phyloP scores from a whole-genome alignment of 257 asterid species.

The Scutellaria galericulata region DNA sequence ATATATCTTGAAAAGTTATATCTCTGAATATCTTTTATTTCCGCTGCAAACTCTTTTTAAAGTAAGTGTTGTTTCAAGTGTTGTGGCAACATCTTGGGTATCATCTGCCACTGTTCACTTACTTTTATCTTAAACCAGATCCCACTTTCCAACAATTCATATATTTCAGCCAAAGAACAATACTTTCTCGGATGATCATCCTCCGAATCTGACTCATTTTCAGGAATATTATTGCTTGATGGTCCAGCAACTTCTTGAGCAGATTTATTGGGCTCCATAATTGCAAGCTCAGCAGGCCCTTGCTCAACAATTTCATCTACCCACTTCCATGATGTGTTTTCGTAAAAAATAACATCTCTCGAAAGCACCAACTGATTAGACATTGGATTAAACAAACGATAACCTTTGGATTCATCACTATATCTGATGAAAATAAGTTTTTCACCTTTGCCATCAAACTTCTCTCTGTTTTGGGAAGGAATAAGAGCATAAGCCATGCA shows the following conservation, averaged over 20 bases:
- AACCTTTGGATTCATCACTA: constrained; percentile 22
- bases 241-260: not conserved
- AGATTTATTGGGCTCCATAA: not conserved
- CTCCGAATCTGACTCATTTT: not conserved
- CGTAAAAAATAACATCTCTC: constrained; percentile 20
- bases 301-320: not conserved
- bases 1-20: too few relatives aligned
- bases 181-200: not conserved
- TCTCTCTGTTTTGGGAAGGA: not conserved
- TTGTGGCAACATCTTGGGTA: too few relatives aligned
- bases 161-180: not conserved
- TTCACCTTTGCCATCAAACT: constrained; percentile 5
- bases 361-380: constrained; percentile 19
- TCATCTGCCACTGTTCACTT: too few relatives aligned
- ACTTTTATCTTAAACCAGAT: too few relatives aligned
- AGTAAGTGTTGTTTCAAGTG: too few relatives aligned
- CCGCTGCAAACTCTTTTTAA: too few relatives aligned
- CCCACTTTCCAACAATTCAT: not conserved
- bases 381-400: constrained; percentile 3
- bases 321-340: constrained; percentile 14
- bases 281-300: not conserved
- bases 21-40: too few relatives aligned
- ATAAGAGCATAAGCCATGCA: constrained; percentile 26
- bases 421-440: constrained; percentile 25
- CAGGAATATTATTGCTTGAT: too few relatives aligned